Conservation (phyloP, 2,329 filamentous ascomycete species). For the Claviceps sorghi region DNA sequence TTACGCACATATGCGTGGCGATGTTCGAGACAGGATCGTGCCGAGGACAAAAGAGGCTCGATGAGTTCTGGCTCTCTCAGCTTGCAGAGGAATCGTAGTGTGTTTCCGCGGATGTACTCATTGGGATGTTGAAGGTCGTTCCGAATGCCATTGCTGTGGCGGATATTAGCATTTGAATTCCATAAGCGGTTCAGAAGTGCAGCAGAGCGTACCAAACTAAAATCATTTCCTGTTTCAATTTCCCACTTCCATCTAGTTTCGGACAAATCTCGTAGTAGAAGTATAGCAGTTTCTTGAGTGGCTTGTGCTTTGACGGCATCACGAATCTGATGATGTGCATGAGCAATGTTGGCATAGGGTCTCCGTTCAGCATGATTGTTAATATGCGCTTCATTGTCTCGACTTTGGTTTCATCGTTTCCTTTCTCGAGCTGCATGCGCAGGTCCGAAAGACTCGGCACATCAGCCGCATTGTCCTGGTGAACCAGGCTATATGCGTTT, state of each 20-base stretch:
- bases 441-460: constrained; percentile 82
- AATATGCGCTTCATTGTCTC: constrained; percentile 95
- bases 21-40: constrained; percentile 84
- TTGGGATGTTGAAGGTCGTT: constrained; percentile 96
- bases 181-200: not conserved
- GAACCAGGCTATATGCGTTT: constrained; percentile 89
- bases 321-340: constrained; percentile 99
- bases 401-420: constrained; percentile 80
- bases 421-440: constrained; percentile 85
- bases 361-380: constrained; percentile 95
- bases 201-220: constrained; percentile 61
- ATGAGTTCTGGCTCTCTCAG: constrained; percentile 90
- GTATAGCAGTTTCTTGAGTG: constrained; percentile 94
- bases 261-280: constrained; percentile 99
- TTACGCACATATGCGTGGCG: constrained; percentile 96
- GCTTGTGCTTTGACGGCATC: constrained; percentile 96
- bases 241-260: constrained; percentile 80
- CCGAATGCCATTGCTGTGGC: constrained; percentile 77
- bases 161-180: not conserved
- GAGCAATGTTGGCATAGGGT: constrained; percentile 84
- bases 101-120: constrained; percentile 96
- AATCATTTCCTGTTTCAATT: constrained; percentile 99
- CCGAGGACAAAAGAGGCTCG: constrained; percentile 85
- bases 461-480: constrained; percentile 93
- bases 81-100: constrained; percentile 94